Percentiles rank a stretch among this genome's conserved stretches.
phyloP scores from a whole-genome alignment of 23 red algal species.

The Gracilaria vermiculophylla region DNA sequence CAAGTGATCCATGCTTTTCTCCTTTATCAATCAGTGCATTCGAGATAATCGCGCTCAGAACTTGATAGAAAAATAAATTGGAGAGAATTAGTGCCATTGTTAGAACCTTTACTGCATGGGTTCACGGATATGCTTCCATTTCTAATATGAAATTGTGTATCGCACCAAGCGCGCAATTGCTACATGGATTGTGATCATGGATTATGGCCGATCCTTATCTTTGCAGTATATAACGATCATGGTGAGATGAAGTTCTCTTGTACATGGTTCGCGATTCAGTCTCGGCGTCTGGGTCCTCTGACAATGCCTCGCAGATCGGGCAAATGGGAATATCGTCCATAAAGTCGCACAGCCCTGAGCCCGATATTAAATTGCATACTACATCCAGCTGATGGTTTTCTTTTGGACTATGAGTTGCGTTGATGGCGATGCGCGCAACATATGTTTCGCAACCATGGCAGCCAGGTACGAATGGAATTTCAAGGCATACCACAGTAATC shows the following conservation, averaged over 20 bases:
- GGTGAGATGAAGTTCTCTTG: background rate
- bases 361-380: background rate
- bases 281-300: background rate
- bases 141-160: too few relatives aligned
- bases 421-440: background rate
- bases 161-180: too few relatives aligned
- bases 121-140: too few relatives aligned
- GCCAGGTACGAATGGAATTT: background rate
- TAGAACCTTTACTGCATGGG: too few relatives aligned
- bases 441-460: constrained; percentile 21
- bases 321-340: background rate
- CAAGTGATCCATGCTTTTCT: too few relatives aligned
- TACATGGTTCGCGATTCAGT: background rate
- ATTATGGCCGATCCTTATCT: too few relatives aligned
- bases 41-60: too few relatives aligned
- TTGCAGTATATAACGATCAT: too few relatives aligned
- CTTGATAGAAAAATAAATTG: too few relatives aligned
- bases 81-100: too few relatives aligned
- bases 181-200: too few relatives aligned
- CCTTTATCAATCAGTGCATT: too few relatives aligned
- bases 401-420: background rate
- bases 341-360: background rate
- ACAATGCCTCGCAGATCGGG: background rate
- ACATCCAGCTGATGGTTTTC: background rate
- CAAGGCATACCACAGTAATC: background rate